Evolutionary conservation across 2,329 filamentous ascomycete species (phyloP).

Genomic region (Sordariomycetes sp.): DNA sequence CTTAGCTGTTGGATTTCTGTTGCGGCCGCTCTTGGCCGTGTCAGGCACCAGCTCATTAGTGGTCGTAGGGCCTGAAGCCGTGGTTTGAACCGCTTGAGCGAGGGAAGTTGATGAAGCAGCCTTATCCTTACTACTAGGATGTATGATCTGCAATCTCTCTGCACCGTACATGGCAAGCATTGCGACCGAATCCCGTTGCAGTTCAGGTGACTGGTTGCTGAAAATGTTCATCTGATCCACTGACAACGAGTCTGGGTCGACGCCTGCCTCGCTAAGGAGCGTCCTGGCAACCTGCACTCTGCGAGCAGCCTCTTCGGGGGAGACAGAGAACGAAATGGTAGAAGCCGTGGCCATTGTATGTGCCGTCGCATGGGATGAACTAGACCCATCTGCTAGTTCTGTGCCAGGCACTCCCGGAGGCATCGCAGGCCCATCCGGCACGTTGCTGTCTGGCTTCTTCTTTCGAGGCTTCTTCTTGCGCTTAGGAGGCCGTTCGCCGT

Average conservation of each 20-base stretch:
- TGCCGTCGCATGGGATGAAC: background rate
- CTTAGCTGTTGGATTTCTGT: slow-evolving; percentile 1
- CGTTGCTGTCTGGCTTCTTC: slow-evolving; percentile 3
- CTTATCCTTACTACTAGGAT: slow-evolving; percentile 30
- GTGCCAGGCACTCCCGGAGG: slow-evolving; percentile 8
- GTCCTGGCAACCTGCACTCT: slow-evolving; percentile 37
- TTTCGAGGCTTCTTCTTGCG: slow-evolving; percentile 2
- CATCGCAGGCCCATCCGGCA: slow-evolving; percentile 7
- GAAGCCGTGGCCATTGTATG: background rate
- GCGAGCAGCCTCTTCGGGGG: slow-evolving; percentile 38
- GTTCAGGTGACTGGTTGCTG: slow-evolving; percentile 46
- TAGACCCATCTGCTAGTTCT: slow-evolving; percentile 6
- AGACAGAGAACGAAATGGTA: slow-evolving; percentile 22
- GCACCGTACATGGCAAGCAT: slow-evolving; percentile 51
- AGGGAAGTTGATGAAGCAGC: slow-evolving; percentile 15
- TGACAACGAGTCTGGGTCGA: slow-evolving; percentile 43
- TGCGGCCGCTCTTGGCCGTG: slow-evolving; percentile 6
- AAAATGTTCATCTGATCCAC: slow-evolving; percentile 50
- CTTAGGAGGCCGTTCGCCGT: slow-evolving; percentile 2
- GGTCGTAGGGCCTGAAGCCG: slow-evolving; percentile 16
- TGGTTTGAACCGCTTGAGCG: slow-evolving; percentile 11
- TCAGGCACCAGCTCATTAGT: slow-evolving; percentile 18
- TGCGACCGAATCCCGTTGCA: slow-evolving; percentile 44
- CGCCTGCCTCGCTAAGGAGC: slow-evolving; percentile 33
- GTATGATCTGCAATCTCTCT: slow-evolving; percentile 46